These are phyloP conservation scores for Diplodia corticola DNA, from an alignment of 2,329 filamentous ascomycete genomes.

Conservation along the genomic window DNA sequence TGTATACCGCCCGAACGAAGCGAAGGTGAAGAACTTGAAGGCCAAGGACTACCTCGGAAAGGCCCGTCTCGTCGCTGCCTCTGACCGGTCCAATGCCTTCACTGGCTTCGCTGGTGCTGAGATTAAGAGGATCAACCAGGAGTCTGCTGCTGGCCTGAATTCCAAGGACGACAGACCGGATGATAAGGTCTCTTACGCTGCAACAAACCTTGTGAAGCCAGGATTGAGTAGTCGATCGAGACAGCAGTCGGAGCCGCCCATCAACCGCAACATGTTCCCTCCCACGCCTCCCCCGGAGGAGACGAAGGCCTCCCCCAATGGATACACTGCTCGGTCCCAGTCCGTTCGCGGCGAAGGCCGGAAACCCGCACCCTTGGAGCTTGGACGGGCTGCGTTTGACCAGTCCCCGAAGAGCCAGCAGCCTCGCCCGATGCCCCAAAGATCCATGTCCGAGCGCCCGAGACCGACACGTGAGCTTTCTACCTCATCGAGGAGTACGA, in stretches of 20 bases:
- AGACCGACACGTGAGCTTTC: conserved; percentile 40
- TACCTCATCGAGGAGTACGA: conserved; percentile 29
- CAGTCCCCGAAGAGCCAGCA: conserved; percentile 29
- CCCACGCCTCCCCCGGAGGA: conserved; percentile 99
- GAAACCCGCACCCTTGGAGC: conserved; percentile 50
- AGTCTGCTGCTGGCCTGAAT: conserved; percentile 35
- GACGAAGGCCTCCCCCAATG: conserved; percentile 43
- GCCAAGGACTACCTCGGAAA: conserved; percentile 97
- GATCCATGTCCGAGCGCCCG: conserved; percentile 48
- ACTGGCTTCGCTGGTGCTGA: conserved; percentile 79
- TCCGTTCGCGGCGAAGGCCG: conserved; percentile 52
- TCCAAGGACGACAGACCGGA: conserved; percentile 76
- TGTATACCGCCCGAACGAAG: conserved; percentile 91
- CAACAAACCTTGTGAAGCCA: conserved; percentile 88
- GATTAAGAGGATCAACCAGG: conserved; percentile 65
- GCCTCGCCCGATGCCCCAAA: conserved; percentile 40
- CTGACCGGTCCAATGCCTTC: conserved; percentile 76
- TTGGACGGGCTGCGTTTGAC: conserved; percentile 52
- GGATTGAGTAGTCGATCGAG: conserved; percentile 72
- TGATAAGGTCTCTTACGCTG: conserved; percentile 87
- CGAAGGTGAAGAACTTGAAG: conserved; percentile 97
- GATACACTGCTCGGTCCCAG: conserved; percentile 41
- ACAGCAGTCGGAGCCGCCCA: conserved; percentile 82
- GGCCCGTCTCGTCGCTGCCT: conserved; percentile 86
- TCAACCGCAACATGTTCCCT: conserved; percentile 80